Evolutionary conservation across 352 stramenopile species (phyloP).

Genomic region (Globisporangium solare): DNA sequence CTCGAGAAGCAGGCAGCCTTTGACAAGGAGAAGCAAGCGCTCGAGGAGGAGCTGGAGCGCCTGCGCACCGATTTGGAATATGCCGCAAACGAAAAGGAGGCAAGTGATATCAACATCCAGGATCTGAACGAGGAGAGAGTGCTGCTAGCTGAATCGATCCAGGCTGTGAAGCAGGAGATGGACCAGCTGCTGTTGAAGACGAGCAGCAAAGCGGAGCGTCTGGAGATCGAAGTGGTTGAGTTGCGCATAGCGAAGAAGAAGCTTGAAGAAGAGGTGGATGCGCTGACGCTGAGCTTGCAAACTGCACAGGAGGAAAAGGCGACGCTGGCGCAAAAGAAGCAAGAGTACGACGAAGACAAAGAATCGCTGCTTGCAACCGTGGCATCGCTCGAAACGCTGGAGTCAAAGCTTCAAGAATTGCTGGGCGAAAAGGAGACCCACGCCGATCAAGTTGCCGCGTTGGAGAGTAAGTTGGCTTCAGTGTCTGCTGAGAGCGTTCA

Average conservation of each 20-base stretch:
- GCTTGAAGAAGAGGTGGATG: slow-evolving; percentile 21
- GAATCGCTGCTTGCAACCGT: slow-evolving; percentile 6
- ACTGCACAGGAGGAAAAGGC: slow-evolving; percentile 23
- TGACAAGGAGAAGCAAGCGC: background rate
- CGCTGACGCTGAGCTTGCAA: slow-evolving; percentile 29
- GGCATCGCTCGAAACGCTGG: slow-evolving; percentile 4
- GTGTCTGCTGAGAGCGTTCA: background rate
- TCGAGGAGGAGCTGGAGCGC: slow-evolving; percentile 20
- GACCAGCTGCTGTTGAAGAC: slow-evolving; percentile 33
- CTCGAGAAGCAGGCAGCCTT: background rate
- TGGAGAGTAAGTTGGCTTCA: slow-evolving; percentile 7
- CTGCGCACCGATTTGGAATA: slow-evolving; percentile 26
- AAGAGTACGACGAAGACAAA: slow-evolving; percentile 22
- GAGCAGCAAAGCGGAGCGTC: slow-evolving; percentile 20
- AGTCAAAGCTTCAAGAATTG: slow-evolving; percentile 11
- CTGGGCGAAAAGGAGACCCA: slow-evolving; percentile 6
- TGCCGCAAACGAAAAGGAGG: slow-evolving; percentile 29
- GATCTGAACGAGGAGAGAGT: slow-evolving; percentile 28
- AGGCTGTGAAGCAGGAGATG: slow-evolving; percentile 22
- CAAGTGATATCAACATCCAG: slow-evolving; percentile 26
- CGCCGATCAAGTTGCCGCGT: background rate
- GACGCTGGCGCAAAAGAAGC: slow-evolving; percentile 19
- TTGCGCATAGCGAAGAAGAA: slow-evolving; percentile 33
- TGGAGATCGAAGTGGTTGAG: slow-evolving; percentile 41
- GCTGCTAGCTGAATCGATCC: slow-evolving; percentile 12